Conservation (phyloP, 2,329 filamentous ascomycete genomes). For the Capronia epimyces region DNA sequence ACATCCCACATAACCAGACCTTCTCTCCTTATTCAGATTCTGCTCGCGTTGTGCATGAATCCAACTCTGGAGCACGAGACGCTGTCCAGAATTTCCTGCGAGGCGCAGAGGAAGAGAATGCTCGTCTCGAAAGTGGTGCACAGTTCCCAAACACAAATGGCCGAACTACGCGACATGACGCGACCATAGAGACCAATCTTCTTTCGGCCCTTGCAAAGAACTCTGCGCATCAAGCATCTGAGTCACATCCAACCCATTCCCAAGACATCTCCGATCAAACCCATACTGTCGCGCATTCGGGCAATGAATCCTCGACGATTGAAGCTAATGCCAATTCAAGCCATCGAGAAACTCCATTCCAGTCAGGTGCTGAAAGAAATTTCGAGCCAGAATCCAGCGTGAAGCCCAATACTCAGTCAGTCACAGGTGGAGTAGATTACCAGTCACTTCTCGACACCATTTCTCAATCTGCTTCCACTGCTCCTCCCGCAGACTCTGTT, state of each 20-base stretch:
- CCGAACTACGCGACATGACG: constrained; percentile 14
- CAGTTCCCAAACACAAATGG: constrained; percentile 11
- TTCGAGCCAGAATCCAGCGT: constrained; percentile 12
- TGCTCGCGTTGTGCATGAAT: constrained; percentile 21
- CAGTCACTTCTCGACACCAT: constrained; percentile 47
- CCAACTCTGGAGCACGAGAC: constrained; percentile 30
- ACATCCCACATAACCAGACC: constrained; percentile 37
- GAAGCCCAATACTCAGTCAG: constrained; percentile 10
- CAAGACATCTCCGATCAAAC: constrained; percentile 1
- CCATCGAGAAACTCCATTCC: neutral
- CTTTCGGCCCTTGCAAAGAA: constrained; percentile 16
- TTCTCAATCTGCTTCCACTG: constrained; percentile 35
- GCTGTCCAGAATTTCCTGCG: constrained; percentile 28
- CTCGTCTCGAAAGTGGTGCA: constrained; percentile 13
- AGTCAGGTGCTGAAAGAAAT: constrained; percentile 4
- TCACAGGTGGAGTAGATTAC: constrained; percentile 42
- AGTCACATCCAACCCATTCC: constrained; percentile 10
- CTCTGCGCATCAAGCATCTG: constrained; percentile 15
- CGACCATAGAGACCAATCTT: constrained; percentile 12
- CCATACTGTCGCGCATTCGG: constrained; percentile 8
- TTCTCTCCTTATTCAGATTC: constrained; percentile 28
- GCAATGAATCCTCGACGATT: constrained; percentile 6
- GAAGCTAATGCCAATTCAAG: constrained; percentile 11
- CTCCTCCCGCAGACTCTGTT: constrained; percentile 29
- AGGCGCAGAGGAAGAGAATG: constrained; percentile 27